These are phyloP conservation scores for Pelargonium fulgidum DNA, from an alignment of 441 rosid species.

Conservation along the genomic window DNA sequence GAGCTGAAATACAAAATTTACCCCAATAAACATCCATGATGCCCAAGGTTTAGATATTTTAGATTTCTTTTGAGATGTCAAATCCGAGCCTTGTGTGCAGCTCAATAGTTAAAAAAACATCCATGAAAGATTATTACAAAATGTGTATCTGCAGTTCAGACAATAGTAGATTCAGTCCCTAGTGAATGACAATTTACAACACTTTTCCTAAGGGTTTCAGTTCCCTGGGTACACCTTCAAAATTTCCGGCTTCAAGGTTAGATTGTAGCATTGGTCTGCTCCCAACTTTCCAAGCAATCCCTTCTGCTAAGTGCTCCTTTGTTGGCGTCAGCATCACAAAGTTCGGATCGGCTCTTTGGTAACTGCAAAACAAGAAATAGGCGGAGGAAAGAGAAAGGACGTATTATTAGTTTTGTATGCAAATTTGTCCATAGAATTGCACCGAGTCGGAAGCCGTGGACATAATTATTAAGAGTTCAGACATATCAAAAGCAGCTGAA, in stretches of 20 bases:
- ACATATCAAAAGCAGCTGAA: too few relatives aligned
- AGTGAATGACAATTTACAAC: conserved; percentile 28
- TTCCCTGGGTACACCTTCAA: conserved; percentile 56
- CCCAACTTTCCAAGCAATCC: conserved; percentile 59
- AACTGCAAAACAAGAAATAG: conserved; percentile 39
- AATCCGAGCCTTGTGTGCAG: too few relatives aligned
- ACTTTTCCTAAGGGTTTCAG: conserved; percentile 60
- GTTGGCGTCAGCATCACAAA: conserved; percentile 79
- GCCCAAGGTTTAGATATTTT: too few relatives aligned
- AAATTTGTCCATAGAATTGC: neutral
- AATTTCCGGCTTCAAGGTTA: conserved; percentile 63
- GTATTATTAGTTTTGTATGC: neutral
- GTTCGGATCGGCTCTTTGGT: conserved; percentile 89
- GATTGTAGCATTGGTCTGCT: conserved; percentile 71
- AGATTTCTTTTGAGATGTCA: too few relatives aligned
- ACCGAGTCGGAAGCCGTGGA: too few relatives aligned
- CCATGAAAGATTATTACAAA: too few relatives aligned
- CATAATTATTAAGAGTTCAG: too few relatives aligned
- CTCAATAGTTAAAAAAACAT: too few relatives aligned
- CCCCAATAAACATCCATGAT: too few relatives aligned
- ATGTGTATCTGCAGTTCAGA: too few relatives aligned
- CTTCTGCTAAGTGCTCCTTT: conserved; percentile 88
- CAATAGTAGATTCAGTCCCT: neutral
- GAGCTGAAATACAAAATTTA: too few relatives aligned
- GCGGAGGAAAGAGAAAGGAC: neutral